Evolutionary conservation across 805 yeast species (phyloP), one percentile per base, ranked within the genome.

Genomic region (Lachancea kluyveri): DNA sequence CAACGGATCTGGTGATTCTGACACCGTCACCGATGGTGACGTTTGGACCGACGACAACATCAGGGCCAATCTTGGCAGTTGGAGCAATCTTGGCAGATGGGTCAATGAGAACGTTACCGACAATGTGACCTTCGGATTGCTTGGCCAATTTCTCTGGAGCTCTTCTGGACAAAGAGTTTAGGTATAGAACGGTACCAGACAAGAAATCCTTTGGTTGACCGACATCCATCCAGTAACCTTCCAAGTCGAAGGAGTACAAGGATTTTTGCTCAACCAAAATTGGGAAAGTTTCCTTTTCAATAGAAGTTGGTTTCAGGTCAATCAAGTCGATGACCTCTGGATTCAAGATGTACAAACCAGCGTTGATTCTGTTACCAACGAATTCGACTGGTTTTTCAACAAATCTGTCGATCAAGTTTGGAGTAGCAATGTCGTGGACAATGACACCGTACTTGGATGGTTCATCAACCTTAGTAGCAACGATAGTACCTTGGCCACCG

Each of bases 221-320:
- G 50, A 92, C 96, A 66, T 92, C 99, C 98, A 92, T 92, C 99
- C 99, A 92, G 84, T 79, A 92, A 48, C 98, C 97, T 72, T 92
- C 96, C 59, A 92, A 77, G 66, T 92, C 99, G 58, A 84, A 92
- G 34, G 97, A 88, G 74, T 79, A 92, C 55, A 92, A 74, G 40
- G 80, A 74, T 59, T 81, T 87, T 60, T 80, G 69, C 67, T 84
- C 94, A 47, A 94, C 96, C 54, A 92, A 76, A 54, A 71, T 68
- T 55, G 99, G 99, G 96, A 92, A 92, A 50, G 96, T 88, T 75
- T 92, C 99, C 80, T 88, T 88, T 75, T 92, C 99, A 54, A 92
- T 92, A 32, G 97, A 90, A 50, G 99, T 92, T 65, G 99, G 99
- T 66, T 88, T 87, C 77, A 90, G 75, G 60, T 92, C 97, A 59